Base-by-base conservation (phyloP, 495 filamentous ascomycete genomes). In the Daldinia bambusicola region DNA sequence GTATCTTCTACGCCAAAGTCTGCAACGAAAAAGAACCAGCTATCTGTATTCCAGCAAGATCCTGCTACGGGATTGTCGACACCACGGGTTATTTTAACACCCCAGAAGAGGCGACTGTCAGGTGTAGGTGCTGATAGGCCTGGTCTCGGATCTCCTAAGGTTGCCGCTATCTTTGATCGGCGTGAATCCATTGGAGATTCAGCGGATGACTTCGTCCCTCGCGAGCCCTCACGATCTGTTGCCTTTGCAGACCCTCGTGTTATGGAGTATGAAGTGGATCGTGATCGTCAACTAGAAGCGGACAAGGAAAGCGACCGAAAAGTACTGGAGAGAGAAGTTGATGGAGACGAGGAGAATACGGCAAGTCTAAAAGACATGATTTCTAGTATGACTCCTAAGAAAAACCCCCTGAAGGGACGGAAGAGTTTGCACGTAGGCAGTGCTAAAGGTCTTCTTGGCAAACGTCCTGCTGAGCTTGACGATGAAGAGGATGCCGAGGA, bases 361-460 rank as follows among this genome's bases (percentile, higher is more conserved):
- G 91, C 89, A 1, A 76, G 86, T 32, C 75, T 94, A 51, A 92
- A 87, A 75, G 89, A 92, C 63, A 90, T 92, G 88, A 94, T 94
- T 43, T 86, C 90, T 61, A 90, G 87, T 53, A 82, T 94, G 50
- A 92, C 88, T 13, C 92, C 92, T 2, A 93, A 93, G 81, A 93
- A 93, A 77, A 88, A 84, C 61, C 84, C 83, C 30, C 59, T 92
- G 0, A 87, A 86, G 26, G 87, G 86, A 20, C 89, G 91, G 20
- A 94, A 94, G 78, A 94, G 92, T 74, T 80, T 94, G 31, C 88
- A 90, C 72, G 88, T 92, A 16, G 91, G 91, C 43, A 90, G 91
- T 71, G 91, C 91, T 10, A 89, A 84, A 51, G 92, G 91, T 3
- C 77, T 94, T 37, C 82, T 94, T 6, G 92, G 92, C 7, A 94